Conservation (phyloP, 331 rosid genomes). For the Dryas integrifolia region DNA sequence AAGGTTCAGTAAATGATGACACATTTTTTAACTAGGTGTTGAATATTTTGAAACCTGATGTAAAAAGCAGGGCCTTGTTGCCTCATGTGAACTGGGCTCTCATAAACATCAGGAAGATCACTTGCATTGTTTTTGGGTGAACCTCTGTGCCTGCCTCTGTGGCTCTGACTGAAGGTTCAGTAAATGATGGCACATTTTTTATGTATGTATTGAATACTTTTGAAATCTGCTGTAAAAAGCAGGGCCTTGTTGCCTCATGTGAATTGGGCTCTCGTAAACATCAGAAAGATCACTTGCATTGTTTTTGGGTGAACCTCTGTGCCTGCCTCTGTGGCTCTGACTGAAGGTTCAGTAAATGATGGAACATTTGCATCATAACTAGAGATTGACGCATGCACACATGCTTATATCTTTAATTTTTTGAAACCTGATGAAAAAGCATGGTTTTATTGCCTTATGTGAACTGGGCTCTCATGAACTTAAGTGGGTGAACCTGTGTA, state of each 20-base stretch:
- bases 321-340: conserved; percentile 15
- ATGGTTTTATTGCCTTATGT: conserved; percentile 41
- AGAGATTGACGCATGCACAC: too few species aligned
- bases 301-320: conserved; percentile 56
- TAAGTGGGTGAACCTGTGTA: conserved; percentile 56
- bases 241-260: conserved; percentile 45
- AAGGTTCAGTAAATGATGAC: conserved; percentile 52
- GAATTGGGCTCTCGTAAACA: conserved; percentile 37
- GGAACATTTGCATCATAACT: conserved; percentile 20
- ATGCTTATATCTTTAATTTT: neutral
- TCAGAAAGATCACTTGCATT: conserved; percentile 48
- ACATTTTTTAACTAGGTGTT: conserved; percentile 11
- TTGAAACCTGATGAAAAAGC: conserved; percentile 41
- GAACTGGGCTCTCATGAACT: conserved; percentile 36
- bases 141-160: conserved; percentile 30
- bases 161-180: conserved; percentile 45
- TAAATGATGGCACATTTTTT: conserved; percentile 37
- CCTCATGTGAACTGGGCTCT: conserved; percentile 38
- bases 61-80: conserved; percentile 43
- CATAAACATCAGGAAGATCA: conserved; percentile 42
- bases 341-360: conserved; percentile 57
- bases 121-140: conserved; percentile 53
- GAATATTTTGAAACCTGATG: conserved; percentile 28
- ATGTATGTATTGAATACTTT: neutral
- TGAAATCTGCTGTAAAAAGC: conserved; percentile 42